Evolutionary conservation across 805 yeast genomes (phyloP), one percentile per base, ranked within the genome.

Genomic region (Nakazawaea laoshanensis): DNA sequence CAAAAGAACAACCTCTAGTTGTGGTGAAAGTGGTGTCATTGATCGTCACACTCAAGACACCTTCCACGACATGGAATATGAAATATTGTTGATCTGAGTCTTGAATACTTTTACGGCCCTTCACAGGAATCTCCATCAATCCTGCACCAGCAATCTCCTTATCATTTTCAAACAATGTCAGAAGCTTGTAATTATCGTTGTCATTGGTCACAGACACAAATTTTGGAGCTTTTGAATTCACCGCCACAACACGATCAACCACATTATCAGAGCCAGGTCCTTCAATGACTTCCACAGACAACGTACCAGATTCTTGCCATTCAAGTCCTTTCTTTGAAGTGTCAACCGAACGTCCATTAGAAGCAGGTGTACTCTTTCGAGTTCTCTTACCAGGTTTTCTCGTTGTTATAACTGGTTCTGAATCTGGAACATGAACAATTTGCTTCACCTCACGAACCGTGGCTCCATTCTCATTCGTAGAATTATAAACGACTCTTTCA

Each of bases 1-100:
- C 83, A 46, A 87, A 78, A 4, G 89, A 71, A 33, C 94, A 80
- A 1, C 95, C 95, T 35, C 66, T 60, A 1, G 71, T 65, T 5
- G 77, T 80, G 4, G 74, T 55, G 49, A 87, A 83, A 15, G 59
- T 63, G 14, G 63, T 65, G 5, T 70, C 72, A 13, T 73, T 68
- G 4, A 87, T 42, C 2, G 75, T 70, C 3, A 83, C 88, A 45
- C 83, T 84, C 7, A 84, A 49, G 3, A 67, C 44, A 0, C 96
- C 96, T 24, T 65, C 59, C 4, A 81, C 67, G 27, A 87, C 86
- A 49, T 76, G 81, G 49, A 87, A 87, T 18, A 78, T 74, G 45
- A 81, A 77, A 42, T 77, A 69, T 2, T 83, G 77, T 36, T 74
- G 76, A 19, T 74, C 78, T 15, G 88, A 72, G 17, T 70, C 59